Evolutionary conservation across 345 rosid genomes (phyloP).

Genomic region (Draba incana): DNA sequence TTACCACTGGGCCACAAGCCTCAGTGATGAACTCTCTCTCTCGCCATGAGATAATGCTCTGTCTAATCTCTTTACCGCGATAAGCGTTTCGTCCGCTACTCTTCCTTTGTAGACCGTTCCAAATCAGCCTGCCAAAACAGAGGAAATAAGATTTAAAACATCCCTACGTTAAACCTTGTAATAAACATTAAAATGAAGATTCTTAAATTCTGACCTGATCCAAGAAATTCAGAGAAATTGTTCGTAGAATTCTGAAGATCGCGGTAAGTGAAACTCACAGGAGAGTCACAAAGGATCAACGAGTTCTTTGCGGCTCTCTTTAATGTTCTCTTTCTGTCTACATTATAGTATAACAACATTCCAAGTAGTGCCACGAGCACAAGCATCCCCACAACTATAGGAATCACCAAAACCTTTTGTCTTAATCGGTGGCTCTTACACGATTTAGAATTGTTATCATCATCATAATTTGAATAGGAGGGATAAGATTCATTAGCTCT

Average conservation of each 20-base stretch:
- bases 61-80: conserved; percentile 79
- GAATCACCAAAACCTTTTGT: conserved; percentile 59
- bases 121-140: conserved; percentile 58
- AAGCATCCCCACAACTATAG: conserved; percentile 64
- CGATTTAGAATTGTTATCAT: conserved; percentile 22
- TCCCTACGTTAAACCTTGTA: background rate
- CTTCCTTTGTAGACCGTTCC: conserved; percentile 79
- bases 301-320: conserved; percentile 59
- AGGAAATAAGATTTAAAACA: background rate
- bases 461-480: conserved; percentile 25
- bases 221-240: conserved; percentile 75
- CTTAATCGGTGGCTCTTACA: conserved; percentile 28
- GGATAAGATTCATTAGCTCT: conserved; percentile 50
- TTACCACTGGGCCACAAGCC: too few relatives aligned
- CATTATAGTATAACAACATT: conserved; percentile 62
- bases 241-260: conserved; percentile 67
- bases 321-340: conserved; percentile 57
- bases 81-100: conserved; percentile 45
- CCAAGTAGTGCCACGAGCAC: conserved; percentile 66
- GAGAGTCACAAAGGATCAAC: conserved; percentile 64
- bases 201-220: conserved; percentile 57
- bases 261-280: conserved; percentile 67
- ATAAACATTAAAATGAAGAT: background rate
- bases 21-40: too few relatives aligned
- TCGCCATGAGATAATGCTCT: conserved; percentile 71